Conservation (phyloP, 257 asterid genomes). For the Solanum arcanum region DNA sequence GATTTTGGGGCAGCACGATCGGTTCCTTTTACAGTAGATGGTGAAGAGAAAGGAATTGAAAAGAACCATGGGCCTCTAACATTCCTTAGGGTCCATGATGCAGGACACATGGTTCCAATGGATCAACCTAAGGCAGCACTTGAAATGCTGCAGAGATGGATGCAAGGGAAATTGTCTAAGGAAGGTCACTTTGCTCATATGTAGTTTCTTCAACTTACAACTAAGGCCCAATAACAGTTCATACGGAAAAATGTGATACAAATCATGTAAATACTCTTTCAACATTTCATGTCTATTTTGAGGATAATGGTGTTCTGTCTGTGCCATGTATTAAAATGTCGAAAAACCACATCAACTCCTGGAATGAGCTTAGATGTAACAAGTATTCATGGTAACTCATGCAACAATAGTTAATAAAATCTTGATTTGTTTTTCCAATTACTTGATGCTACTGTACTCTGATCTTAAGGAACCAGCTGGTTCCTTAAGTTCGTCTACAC, state of each 20-base stretch:
- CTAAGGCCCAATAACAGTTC: not conserved
- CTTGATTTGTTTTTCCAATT: not conserved
- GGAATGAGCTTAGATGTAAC: not conserved
- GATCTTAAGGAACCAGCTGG: not conserved
- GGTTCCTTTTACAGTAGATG: constrained; percentile 32
- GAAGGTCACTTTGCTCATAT: not conserved
- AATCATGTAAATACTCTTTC: not conserved
- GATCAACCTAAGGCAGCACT: constrained; percentile 66
- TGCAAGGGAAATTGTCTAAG: constrained; percentile 23
- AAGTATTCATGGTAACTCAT: not conserved
- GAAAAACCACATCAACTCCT: not conserved
- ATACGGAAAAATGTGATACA: not conserved
- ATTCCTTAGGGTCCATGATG: constrained; percentile 52
- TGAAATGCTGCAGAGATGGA: constrained; percentile 58
- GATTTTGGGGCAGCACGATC: constrained; percentile 29
- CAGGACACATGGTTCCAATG: constrained; percentile 76
- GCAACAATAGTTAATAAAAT: not conserved
- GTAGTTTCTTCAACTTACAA: not conserved
- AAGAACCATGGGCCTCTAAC: constrained; percentile 44
- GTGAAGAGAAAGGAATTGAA: constrained; percentile 44
- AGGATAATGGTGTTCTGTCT: not conserved
- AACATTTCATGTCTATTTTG: not conserved
- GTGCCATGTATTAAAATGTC: not conserved
- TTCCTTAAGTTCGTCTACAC: not conserved
- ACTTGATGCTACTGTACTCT: not conserved